Evolutionary conservation across 1,284 basidiomycete species (phyloP), one percentile per base, ranked within the genome.

Genomic region (Mycena sp.): DNA sequence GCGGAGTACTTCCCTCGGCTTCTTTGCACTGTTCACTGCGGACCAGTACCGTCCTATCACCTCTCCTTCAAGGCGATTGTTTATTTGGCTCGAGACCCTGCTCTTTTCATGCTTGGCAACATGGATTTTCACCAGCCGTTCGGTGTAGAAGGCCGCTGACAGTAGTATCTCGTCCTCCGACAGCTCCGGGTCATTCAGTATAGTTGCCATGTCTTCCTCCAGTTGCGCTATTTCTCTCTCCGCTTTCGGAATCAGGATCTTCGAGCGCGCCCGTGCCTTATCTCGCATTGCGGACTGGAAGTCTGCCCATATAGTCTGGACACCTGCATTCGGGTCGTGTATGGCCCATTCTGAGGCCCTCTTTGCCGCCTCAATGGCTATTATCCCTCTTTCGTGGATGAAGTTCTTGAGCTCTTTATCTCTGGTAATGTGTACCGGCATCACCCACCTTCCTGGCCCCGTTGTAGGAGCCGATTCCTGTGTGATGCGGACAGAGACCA

Each of bases 371-470:
- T 19, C 30, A 3, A 6, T 17, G 19, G 21, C 16, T 17, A 9
- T n/a, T 25, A 41, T 26, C 6, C 57, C 62, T 16, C 17, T 43
- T 30, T 61, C 37, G 3, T 45, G 40, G 9, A 67, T 62, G 19
- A 51, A 60, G 1, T 40, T 21, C 1, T 40, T 25, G 3, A 67
- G 38, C 10, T 32, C 11, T 12, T 62, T 63, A 48, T 75, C 61
- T 23, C 68, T 66, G 1, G 67, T 21, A 0, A 73, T 30, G 17
- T 64, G 52, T 6, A 40, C 26, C 3, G 66, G 60, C 3, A 65
- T 55, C 38, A 32, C 25, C 65, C 41, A 79, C 43, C 74, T 37
- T 0, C 80, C 80, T 37, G 58, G 65, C 0, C 78, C 79, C 0
- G 75, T 69, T 10, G 63, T 52, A 0, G 77, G 79, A 2, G 68